phyloP scores from a whole-genome alignment of 2,329 filamentous ascomycete genomes.

The Escovopsis sp. region DNA sequence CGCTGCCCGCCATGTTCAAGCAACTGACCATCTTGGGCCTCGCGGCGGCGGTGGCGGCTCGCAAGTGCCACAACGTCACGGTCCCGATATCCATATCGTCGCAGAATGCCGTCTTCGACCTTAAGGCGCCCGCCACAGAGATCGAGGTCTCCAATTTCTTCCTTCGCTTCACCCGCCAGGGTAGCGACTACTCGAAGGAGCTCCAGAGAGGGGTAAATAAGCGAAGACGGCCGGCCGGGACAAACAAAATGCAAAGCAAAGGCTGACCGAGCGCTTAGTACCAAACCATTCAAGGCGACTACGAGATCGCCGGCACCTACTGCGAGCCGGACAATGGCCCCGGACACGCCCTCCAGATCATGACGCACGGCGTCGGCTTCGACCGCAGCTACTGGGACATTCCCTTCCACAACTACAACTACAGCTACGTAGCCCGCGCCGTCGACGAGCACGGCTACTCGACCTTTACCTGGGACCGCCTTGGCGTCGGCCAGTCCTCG shows the following conservation, averaged over 20 bases:
- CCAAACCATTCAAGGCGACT: constrained; percentile 34
- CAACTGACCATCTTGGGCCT: constrained; percentile 7
- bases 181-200: constrained; percentile 32
- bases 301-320: constrained; percentile 45
- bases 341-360: constrained; percentile 22
- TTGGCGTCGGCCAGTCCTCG: constrained; percentile 44
- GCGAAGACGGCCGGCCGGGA: no score
- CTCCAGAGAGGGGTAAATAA: constrained; percentile 28
- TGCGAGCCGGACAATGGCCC: constrained; percentile 38
- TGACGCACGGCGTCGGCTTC: constrained; percentile 28
- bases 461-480: constrained; percentile 46
- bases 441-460: constrained; percentile 40
- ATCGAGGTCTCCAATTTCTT: constrained; percentile 43
- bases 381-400: constrained; percentile 46
- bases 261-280: constrained; percentile 20
- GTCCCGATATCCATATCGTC: constrained; percentile 41
- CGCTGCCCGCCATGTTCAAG: constrained; percentile 2
- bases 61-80: constrained; percentile 33
- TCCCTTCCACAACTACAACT: constrained; percentile 41
- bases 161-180: constrained; percentile 32
- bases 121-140: constrained; percentile 32
- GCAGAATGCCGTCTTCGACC: constrained; percentile 37
- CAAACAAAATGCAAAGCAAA: no score
- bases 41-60: constrained; percentile 16
- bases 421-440: constrained; percentile 45